Evolutionary conservation across 164 flowering plant genomes (phyloP).

Genomic region (Akebia trifoliata): DNA sequence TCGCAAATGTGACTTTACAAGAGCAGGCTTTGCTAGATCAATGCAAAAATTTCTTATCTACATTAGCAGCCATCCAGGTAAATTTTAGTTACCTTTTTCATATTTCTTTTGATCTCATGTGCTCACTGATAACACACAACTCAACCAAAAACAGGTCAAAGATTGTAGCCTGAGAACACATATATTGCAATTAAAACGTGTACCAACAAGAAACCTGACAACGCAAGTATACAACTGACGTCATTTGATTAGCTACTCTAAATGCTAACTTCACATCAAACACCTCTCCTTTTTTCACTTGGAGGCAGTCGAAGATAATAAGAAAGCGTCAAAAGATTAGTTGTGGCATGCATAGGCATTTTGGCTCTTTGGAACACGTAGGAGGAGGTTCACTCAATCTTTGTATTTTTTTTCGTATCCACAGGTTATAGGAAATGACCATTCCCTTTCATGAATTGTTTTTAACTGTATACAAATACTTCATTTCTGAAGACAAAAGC

Average conservation of each 20-base stretch:
- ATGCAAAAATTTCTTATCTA: constrained; percentile 59
- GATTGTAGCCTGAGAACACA: constrained; percentile 68
- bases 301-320: constrained; percentile 7
- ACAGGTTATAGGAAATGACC: constrained; percentile 17
- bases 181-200: constrained; percentile 42
- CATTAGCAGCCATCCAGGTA: constrained; percentile 66
- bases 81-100: no score
- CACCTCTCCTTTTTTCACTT: constrained; percentile 10
- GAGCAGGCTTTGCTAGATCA: constrained; percentile 52
- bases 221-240: constrained; percentile 19
- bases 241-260: constrained; percentile 15
- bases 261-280: constrained; percentile 19
- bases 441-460: constrained; percentile 7
- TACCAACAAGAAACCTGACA: constrained; percentile 25
- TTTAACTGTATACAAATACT: constrained; percentile 17
- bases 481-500: constrained; percentile 4
- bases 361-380: constrained; percentile 3
- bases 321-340: background rate
- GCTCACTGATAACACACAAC: background rate
- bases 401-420: constrained; percentile 22
- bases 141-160: constrained; percentile 44
- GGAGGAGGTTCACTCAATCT: constrained; percentile 14
- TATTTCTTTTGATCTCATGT: background rate
- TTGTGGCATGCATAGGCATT: constrained; percentile 1
- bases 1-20: constrained; percentile 37